phyloP scores from a whole-genome alignment of 176 grass and related monocot species.

The Phyllostachys edulis region DNA sequence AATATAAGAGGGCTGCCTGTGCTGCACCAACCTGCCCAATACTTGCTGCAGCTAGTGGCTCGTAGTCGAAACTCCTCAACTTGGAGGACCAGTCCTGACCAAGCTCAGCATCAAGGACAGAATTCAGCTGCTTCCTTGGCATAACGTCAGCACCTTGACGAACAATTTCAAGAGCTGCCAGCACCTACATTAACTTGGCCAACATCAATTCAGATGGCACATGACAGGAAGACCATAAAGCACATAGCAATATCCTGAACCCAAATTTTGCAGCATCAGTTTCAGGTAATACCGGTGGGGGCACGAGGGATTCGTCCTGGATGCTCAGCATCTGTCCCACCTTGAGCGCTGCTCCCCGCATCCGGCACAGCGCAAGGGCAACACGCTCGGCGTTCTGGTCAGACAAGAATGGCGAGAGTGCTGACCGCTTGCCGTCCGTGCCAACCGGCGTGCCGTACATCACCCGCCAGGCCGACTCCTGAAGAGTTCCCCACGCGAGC shows the following conservation, averaged over 20 bases:
- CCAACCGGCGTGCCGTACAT: conserved; percentile 62
- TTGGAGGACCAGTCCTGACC: conserved; percentile 73
- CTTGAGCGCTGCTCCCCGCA: too few species aligned
- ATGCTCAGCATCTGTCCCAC: too few species aligned
- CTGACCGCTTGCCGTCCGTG: conserved; percentile 57
- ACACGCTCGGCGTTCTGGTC: too few species aligned
- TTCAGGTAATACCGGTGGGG: too few species aligned
- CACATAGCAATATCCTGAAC: background rate
- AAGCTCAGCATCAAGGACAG: conserved; percentile 73
- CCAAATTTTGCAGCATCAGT: background rate
- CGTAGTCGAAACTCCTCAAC: conserved; percentile 90
- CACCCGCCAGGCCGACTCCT: conserved; percentile 69
- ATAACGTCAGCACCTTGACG: conserved; percentile 96
- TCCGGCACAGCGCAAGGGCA: too few species aligned
- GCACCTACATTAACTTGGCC: conserved; percentile 48
- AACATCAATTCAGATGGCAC: conserved; percentile 5
- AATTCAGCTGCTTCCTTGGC: conserved; percentile 86
- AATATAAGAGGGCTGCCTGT: too few species aligned
- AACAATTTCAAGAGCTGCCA: conserved; percentile 91
- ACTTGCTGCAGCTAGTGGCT: conserved; percentile 85
- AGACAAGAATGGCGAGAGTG: conserved; percentile 77
- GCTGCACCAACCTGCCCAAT: conserved; percentile 90
- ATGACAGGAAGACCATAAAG: background rate
- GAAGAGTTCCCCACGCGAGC: conserved; percentile 77
- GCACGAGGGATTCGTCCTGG: too few species aligned